Percentiles rank a stretch among this genome's conserved stretches.
Evolutionary conservation across 495 filamentous ascomycete genomes (phyloP).

Genomic region (Polyplosphaeria fusca): DNA sequence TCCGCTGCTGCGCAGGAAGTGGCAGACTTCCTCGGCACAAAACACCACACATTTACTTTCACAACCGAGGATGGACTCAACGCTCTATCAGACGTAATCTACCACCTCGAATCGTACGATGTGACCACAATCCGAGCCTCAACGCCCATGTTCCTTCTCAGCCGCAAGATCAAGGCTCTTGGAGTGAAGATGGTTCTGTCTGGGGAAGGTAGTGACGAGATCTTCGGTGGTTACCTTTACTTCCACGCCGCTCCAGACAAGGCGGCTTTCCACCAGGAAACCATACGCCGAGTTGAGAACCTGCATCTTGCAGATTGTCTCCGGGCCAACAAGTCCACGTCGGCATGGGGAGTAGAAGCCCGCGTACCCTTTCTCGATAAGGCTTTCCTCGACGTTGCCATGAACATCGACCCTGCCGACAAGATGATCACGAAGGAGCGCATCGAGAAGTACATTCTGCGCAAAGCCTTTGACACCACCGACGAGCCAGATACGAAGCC

Average conservation of each 20-base stretch:
- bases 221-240: constrained; percentile 98
- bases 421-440: constrained; percentile 91
- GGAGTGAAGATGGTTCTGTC: constrained; percentile 99
- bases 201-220: constrained; percentile 95
- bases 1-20: constrained; percentile 84
- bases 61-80: constrained; percentile 95
- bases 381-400: constrained; percentile 83
- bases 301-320: constrained; percentile 92
- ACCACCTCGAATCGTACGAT: constrained; percentile 95
- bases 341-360: constrained; percentile 97
- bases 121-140: constrained; percentile 98
- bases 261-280: constrained; percentile 90
- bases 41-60: constrained; percentile 97
- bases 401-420: constrained; percentile 88
- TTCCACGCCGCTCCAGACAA: constrained; percentile 92
- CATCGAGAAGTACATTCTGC: constrained; percentile 96
- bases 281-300: constrained; percentile 87
- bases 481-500: constrained; percentile 73
- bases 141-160: constrained; percentile 96
- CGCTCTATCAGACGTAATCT: constrained; percentile 94
- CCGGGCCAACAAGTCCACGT: constrained; percentile 96
- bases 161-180: constrained; percentile 97
- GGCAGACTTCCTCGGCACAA: constrained; percentile 91
- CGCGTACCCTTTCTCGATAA: constrained; percentile 98
- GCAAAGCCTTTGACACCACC: constrained; percentile 92